Evolutionary conservation across 2,329 filamentous ascomycete species (phyloP).

Genomic region (Calonectria multiphialidica): DNA sequence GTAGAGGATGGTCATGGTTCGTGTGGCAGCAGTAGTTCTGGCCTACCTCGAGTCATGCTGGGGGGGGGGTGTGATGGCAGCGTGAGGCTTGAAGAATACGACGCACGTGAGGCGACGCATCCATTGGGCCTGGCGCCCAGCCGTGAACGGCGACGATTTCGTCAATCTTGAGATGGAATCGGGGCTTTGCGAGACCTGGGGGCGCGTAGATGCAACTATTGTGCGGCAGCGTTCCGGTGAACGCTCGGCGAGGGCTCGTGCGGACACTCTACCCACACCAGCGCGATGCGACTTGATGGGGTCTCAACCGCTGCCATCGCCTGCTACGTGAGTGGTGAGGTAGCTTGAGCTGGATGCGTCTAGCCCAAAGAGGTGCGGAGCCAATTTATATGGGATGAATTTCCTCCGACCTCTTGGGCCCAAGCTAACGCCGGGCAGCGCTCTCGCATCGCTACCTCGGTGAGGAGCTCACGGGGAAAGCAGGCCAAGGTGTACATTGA

Average conservation of each 20-base stretch:
- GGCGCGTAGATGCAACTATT: not conserved
- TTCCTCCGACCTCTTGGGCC: not conserved
- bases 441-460: not conserved
- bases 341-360: not conserved
- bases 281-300: not conserved
- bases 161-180: not conserved
- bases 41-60: not conserved
- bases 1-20: not conserved
- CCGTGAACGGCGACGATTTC: not conserved
- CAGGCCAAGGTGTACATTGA: too few species aligned
- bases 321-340: not conserved
- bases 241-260: not conserved
- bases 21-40: not conserved
- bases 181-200: not conserved
- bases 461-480: not conserved
- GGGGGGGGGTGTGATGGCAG: not conserved
- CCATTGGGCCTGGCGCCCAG: not conserved
- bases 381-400: constrained; percentile 13
- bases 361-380: not conserved
- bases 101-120: not conserved
- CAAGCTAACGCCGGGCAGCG: not conserved
- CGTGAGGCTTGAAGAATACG: not conserved
- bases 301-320: not conserved
- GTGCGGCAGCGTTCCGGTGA: not conserved
- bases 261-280: not conserved